phyloP scores from a whole-genome alignment of 257 asterid genomes.

The Prunella vulgaris region DNA sequence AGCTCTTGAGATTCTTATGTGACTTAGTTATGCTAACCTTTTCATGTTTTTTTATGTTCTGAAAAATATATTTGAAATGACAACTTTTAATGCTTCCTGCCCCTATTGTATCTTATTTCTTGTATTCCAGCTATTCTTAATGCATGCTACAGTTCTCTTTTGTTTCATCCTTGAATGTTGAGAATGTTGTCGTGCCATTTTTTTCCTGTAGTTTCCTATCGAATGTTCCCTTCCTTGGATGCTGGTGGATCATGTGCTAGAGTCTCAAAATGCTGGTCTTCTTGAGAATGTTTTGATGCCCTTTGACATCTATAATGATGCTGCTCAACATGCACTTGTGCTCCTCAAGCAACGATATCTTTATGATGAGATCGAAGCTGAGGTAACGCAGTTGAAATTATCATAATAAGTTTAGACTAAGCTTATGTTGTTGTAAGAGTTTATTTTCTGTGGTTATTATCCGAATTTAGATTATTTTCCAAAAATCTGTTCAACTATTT shows the following conservation, averaged over 20 bases:
- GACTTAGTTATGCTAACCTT: not conserved
- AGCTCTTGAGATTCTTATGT: not conserved
- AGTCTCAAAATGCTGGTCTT: conserved; percentile 75
- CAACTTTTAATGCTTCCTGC: not conserved
- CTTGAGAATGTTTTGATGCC: conserved; percentile 89
- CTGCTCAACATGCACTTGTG: conserved; percentile 92
- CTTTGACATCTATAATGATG: conserved; percentile 95
- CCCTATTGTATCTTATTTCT: conserved; percentile 2
- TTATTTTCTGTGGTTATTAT: conserved; percentile 9
- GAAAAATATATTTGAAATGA: not conserved
- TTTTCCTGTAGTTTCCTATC: conserved; percentile 82
- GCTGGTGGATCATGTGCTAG: conserved; percentile 92
- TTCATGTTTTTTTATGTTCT: not conserved
- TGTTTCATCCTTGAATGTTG: conserved; percentile 10
- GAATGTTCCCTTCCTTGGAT: conserved; percentile 99
- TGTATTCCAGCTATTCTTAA: not conserved
- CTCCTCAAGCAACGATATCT: conserved; percentile 95
- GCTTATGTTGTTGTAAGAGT: not conserved
- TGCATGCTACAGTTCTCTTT: not conserved
- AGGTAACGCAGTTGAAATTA: conserved; percentile 45
- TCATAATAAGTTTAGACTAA: not conserved
- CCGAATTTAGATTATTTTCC: conserved; percentile 1
- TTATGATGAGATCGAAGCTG: conserved; percentile 99
- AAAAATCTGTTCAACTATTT: conserved; percentile 9
- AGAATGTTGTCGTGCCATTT: conserved; percentile 1